Conservation (phyloP, 306 rosid genomes). For the Canavalia ensiformis region DNA sequence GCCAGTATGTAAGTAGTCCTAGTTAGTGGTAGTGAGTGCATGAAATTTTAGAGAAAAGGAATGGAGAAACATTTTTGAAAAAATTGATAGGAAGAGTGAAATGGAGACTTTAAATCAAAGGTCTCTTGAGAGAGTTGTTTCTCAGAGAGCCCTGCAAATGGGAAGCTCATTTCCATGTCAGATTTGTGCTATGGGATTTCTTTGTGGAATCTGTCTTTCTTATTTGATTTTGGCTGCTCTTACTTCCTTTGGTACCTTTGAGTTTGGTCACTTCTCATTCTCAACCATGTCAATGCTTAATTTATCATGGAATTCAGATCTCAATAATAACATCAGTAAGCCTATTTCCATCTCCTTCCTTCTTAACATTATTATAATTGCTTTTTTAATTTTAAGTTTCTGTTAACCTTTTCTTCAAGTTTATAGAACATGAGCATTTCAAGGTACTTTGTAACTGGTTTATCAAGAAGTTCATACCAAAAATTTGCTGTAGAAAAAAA, state of each 20-base stretch:
- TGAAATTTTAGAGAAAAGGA: too few species aligned
- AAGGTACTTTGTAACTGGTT: neutral
- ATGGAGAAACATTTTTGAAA: neutral
- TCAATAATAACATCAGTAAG: conserved; percentile 61
- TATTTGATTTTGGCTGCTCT: conserved; percentile 68
- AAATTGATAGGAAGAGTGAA: neutral
- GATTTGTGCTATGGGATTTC: conserved; percentile 55
- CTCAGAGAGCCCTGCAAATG: too few species aligned
- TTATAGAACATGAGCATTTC: neutral
- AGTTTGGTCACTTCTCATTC: conserved; percentile 59
- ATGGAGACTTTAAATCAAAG: conserved; percentile 66
- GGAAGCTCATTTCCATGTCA: too few species aligned
- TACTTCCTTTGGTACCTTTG: conserved; percentile 65
- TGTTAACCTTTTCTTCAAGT: neutral
- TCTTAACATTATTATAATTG: neutral
- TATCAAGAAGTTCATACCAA: neutral
- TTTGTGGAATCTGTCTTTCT: conserved; percentile 56
- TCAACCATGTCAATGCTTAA: conserved; percentile 21
- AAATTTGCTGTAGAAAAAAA: neutral
- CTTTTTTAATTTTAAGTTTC: neutral
- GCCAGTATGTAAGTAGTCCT: neutral
- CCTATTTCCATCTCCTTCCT: neutral
- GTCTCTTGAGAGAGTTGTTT: conserved; percentile 35
- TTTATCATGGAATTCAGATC: conserved; percentile 58
- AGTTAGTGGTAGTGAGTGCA: conserved; percentile 36